Evolutionary conservation across 768 basidiomycete genomes (phyloP).

Genomic region (Suillus weaverae): DNA sequence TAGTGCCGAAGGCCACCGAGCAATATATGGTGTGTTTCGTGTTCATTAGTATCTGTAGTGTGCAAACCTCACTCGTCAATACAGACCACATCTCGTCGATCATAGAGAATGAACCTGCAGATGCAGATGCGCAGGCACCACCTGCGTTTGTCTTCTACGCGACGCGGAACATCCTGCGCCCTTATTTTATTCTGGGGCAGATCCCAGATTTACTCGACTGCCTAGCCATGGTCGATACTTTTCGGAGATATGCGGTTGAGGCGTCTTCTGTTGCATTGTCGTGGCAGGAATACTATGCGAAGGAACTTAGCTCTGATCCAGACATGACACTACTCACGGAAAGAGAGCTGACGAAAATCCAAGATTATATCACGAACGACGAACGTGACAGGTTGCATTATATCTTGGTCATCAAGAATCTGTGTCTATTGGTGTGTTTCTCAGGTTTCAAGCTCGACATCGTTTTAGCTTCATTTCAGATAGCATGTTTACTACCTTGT

Average conservation of each 20-base stretch:
- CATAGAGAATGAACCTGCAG: not conserved
- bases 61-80: not conserved
- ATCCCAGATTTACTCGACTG: constrained; percentile 30
- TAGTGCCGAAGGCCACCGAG: constrained; percentile 1
- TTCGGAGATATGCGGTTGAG: constrained; percentile 19
- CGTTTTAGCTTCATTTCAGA: not conserved
- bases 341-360: constrained; percentile 17
- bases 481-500: constrained; percentile 31
- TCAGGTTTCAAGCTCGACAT: not conserved
- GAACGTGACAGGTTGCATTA: constrained; percentile 23
- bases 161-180: constrained; percentile 29
- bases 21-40: constrained; percentile 9
- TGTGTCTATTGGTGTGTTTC: constrained; percentile 22
- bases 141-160: constrained; percentile 27
- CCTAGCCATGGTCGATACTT: constrained; percentile 22
- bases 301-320: constrained; percentile 9
- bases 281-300: constrained; percentile 27
- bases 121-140: not conserved
- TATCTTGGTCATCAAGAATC: constrained; percentile 20
- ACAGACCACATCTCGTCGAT: constrained; percentile 7
- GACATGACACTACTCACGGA: constrained; percentile 19
- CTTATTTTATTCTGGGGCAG: constrained; percentile 31
- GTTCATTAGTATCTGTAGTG: not conserved
- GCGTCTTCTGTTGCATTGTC: constrained; percentile 22
- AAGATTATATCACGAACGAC: constrained; percentile 14